Evolutionary conservation across 805 yeast genomes (phyloP), one percentile per base, ranked within the genome.

Genomic region (Candida manassasensis): DNA sequence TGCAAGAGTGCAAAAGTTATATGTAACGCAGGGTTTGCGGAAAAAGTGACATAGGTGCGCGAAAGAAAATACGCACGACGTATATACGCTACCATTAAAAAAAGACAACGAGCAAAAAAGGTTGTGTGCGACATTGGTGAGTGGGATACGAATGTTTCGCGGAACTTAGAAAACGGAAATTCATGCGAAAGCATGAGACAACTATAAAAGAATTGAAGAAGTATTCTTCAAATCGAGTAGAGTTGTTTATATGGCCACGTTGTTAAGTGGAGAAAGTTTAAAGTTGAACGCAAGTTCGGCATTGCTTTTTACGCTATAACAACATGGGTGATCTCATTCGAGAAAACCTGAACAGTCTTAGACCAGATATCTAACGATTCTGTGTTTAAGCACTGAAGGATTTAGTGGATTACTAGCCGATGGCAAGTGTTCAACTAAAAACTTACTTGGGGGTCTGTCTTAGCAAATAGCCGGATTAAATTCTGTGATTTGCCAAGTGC

Each of bases 341-440:
- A 16, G 30, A 37, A 39, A 48, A 44, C 58, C 55, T 50, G 58
- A 53, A 53, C 55, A 51, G 58, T 48, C 58, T 50, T 42, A 52
- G 49, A 50, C 38, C 46, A 48, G 54, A 43, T 52, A 49, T 52
- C 53, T 47, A 48, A 50, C 48, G 53, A 51, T 47, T 49, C 53
- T 50, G 45, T 48, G 47, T 52, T 50, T 50, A 49, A 44, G 59
- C 59, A 48, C 51, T 45, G 59, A 44, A 49, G 59, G 58, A 50
- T 53, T 53, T 52, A 49, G 56, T 53, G 59, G 59, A 52, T 48
- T 50, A 34, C 45, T 35, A 34, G 35, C 33, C 27, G 35, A 30
- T 31, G 27, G 36, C 39, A 36, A 36, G 35, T 36, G 32, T 35
- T 34, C 14, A 25, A 36, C 35, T 32, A 32, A 32, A 25, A 36